A percentile compares a stretch with the other conserved stretches of the same genome.
These are phyloP conservation scores for Leccinum pallidistipes DNA, from an alignment of 1,284 basidiomycete species.

Conservation along the genomic window DNA sequence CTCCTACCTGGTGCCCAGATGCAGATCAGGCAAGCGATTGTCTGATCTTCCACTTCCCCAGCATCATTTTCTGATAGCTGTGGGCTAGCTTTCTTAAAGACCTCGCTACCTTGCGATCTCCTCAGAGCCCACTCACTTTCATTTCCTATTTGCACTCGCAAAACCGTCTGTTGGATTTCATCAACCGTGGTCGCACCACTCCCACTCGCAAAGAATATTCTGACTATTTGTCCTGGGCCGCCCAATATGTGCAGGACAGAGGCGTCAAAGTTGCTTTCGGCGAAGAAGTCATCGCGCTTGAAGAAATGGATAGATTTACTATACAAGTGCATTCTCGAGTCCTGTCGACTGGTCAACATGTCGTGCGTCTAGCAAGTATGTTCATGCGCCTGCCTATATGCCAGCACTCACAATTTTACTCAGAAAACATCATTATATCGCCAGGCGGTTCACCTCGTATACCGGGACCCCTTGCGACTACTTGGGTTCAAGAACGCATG, in stretches of 20 bases:
- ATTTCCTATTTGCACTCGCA: constrained; percentile 55
- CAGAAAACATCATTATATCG: constrained; percentile 51
- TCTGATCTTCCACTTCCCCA: neutral
- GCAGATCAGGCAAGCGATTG: constrained; percentile 51
- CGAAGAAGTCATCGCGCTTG: constrained; percentile 48
- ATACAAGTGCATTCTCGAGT: constrained; percentile 42
- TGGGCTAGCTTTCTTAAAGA: constrained; percentile 55
- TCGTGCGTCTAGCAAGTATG: constrained; percentile 42
- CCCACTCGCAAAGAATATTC: constrained; percentile 84
- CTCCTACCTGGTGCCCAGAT: constrained; percentile 55
- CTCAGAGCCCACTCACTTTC: constrained; percentile 58
- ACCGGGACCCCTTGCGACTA: constrained; percentile 39
- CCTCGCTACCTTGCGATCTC: constrained; percentile 56
- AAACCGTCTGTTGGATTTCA: constrained; percentile 55
- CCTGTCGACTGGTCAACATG: constrained; percentile 37
- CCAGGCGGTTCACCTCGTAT: constrained; percentile 51
- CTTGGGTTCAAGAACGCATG: constrained; percentile 38
- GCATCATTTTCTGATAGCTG: constrained; percentile 11
- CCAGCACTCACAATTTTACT: constrained; percentile 11
- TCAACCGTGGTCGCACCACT: constrained; percentile 87
- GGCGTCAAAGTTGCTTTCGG: constrained; percentile 49
- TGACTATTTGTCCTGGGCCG: constrained; percentile 59
- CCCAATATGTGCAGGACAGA: constrained; percentile 42
- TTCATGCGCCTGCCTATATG: constrained; percentile 6
- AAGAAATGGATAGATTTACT: constrained; percentile 36